These are phyloP conservation scores for Xylariaceae sp. DNA, from an alignment of 2,329 filamentous ascomycete species.

Conservation along the genomic window DNA sequence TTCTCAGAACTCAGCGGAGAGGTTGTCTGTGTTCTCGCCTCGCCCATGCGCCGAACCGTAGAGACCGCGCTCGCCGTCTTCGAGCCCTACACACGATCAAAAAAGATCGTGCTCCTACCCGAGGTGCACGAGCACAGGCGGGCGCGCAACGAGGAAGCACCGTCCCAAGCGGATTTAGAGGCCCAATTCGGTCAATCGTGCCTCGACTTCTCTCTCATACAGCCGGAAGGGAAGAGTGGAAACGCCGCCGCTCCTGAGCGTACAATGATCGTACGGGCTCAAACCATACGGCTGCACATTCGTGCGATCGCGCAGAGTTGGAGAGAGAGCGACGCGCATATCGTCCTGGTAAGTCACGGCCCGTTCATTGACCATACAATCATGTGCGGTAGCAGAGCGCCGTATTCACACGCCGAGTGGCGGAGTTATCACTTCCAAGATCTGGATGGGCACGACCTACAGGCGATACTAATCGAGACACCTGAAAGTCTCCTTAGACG, in stretches of 20 bases:
- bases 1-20: not conserved
- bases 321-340: not conserved
- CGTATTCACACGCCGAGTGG: not conserved
- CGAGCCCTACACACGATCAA: not conserved
- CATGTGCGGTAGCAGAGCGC: fast-evolving
- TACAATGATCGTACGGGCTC: not conserved
- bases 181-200: not conserved
- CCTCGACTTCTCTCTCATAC: not conserved
- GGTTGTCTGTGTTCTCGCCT: constrained; percentile 1
- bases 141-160: not conserved
- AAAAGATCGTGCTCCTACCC: not conserved
- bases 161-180: not conserved
- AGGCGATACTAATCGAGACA: not conserved
- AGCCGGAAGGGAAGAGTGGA: not conserved
- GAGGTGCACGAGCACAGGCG: not conserved
- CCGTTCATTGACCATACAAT: not conserved
- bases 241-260: not conserved
- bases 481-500: not conserved
- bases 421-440: not conserved
- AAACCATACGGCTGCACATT: not conserved
- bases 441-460: not conserved
- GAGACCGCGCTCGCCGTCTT: constrained; percentile 8
- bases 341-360: constrained; percentile 2
- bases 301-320: not conserved
- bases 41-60: constrained; percentile 8